Base-by-base conservation (phyloP, 768 basidiomycete species). In the Sistotremastrum suecicum region DNA sequence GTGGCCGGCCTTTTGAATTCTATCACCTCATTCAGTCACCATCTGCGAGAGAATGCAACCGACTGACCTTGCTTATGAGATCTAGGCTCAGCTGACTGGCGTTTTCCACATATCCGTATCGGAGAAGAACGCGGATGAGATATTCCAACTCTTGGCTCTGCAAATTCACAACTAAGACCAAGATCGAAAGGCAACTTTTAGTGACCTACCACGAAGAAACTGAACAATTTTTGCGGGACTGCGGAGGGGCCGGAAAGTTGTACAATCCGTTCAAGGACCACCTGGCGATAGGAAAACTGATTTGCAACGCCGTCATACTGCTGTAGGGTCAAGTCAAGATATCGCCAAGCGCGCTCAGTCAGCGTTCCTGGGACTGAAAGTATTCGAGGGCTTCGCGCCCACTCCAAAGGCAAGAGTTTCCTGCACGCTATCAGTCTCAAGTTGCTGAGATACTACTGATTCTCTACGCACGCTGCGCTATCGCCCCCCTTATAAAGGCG, bases 171-270 rank as follows among this genome's bases (percentile, higher is more conserved):
- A 37, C 38, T 6, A 46, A 42, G 39, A 35, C 35, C 41, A 41
- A n/a, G 12, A n/a, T 31, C 29, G 30, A 7, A 42, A 28, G 41
- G 41, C 34, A 20, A 34, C 20, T 40, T 41, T 45, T 11, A 20
- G 32, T 5, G 31, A 53, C 59, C 44, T 54, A 85, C 85, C 71
- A 84, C 74, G 20, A 95, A 71, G 47, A 72, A 74, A 46, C 76
- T 75, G 43, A 84, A 68, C 37, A 99, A 68, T 90, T 90, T 97
- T 5, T 78, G 76, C 7, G 94, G 92, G 39, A 88, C 72, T 37
- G 72, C 65, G 37, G 65, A 60, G 28, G 71, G 60, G 53, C 72
- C 66, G 52, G 87, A 83, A 46, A 74, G 61, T 34, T 74, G 75
- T 51, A 92, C 62, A 12, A 92, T 75, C 5, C 78, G 80, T 58